Conservation (phyloP, 257 asterid genomes). For the Solanum pinnatisectum region DNA sequence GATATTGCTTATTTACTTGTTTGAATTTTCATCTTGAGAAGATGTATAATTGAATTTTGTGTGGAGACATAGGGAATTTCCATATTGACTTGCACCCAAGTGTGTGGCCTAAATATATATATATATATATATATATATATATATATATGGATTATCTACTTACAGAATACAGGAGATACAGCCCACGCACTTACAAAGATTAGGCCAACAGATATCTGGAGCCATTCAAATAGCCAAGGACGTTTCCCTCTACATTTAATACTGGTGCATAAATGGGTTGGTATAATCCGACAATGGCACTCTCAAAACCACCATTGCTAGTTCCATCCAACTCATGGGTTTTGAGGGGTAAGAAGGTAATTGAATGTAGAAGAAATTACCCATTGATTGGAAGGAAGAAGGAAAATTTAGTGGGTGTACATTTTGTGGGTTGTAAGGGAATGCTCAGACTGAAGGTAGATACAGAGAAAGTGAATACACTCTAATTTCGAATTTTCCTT, state of each 20-base stretch:
- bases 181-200: not conserved
- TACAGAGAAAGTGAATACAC: not conserved
- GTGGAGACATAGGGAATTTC: not conserved
- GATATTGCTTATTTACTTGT: not conserved
- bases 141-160: not conserved
- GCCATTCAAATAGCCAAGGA: not conserved
- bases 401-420: not conserved
- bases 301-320: not conserved
- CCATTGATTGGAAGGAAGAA: not conserved
- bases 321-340: not conserved
- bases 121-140: too few species aligned
- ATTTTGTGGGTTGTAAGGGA: not conserved
- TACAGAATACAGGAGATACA: not conserved
- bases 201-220: not conserved
- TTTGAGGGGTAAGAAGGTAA: not conserved
- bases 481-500: not conserved
- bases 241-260: not conserved
- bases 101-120: not conserved
- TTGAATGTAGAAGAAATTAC: not conserved
- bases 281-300: not conserved
- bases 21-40: not conserved
- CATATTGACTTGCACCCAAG: not conserved
- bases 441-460: slow-evolving; percentile 12
- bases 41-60: not conserved
- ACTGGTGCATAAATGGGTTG: not conserved